Evolutionary conservation across 2,329 filamentous ascomycete species (phyloP), one percentile per base, ranked within the genome.

Genomic region (Conoideocrella luteorostrata): DNA sequence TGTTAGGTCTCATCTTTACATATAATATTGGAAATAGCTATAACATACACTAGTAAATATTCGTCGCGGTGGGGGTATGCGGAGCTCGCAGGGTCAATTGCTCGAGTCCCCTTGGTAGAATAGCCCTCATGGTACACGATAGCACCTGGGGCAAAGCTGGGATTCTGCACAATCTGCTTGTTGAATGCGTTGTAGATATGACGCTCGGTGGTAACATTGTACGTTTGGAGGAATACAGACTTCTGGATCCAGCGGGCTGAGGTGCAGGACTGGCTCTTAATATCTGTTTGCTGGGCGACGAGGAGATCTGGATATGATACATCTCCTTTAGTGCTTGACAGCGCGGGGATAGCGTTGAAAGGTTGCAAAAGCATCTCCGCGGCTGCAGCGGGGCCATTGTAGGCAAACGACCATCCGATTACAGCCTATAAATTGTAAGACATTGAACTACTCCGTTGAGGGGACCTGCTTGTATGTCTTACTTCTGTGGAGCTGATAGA

Each of bases 41-140:
- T 20, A 24, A 52, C 45, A 13, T 42, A 48, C 47, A 50, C 46
- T 5, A 55, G 44, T 17, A 50, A 49, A 20, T 50, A 23, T 3
- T 56, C 47, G 12, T 45, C 43, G 18, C 56, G 52, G 13, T 49
- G 47, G 3, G 55, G 50, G 40, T 48, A 56, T 1, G 56, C 51
- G 4, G 55, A 46, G 12, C 29, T 29, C 4, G 32, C 45, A 0
- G 49, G 33, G 33, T 49, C 38, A 15, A 34, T 34, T 11, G 30
- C 30, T 24, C 45, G 34, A 5, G 50, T 44, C 3, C 28, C 55
- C 12, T 40, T 43, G 0, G 47, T 56, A 4, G 57, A 41, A 42
- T 59, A 60, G 15, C 56, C 56, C 28, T 60, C 56, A 23, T 55
- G 49, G 4, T 48, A 29, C 21, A 56, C 33, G 9, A 29, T n/a